These are phyloP conservation scores for Trichosporon sp. DNA, from an alignment of 1,284 basidiomycete species.

Conservation along the genomic window DNA sequence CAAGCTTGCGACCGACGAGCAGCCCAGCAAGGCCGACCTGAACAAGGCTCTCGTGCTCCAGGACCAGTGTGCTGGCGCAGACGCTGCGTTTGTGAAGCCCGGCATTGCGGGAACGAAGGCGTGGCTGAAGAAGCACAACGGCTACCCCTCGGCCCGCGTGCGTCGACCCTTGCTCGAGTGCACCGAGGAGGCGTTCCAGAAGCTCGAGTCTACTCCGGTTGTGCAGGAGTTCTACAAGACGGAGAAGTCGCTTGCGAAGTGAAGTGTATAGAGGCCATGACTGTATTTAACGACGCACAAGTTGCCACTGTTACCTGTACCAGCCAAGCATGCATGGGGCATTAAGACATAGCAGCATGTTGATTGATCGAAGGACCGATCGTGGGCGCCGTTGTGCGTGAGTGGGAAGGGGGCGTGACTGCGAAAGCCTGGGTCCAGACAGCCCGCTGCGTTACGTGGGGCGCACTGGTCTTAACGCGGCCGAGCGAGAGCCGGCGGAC, in stretches of 20 bases:
- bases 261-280: not conserved
- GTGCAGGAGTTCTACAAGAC: conserved; percentile 62
- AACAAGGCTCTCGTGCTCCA: conserved; percentile 69
- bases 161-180: conserved; percentile 70
- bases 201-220: conserved; percentile 65
- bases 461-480: too few species aligned
- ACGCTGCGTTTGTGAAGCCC: conserved; percentile 70
- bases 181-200: conserved; percentile 55
- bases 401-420: not conserved
- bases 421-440: not conserved
- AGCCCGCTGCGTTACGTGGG: not conserved
- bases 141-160: conserved; percentile 62
- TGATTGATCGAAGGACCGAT: not conserved
- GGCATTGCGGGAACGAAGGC: conserved; percentile 79
- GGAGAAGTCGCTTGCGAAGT: conserved; percentile 58
- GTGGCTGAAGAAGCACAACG: conserved; percentile 63
- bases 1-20: conserved; percentile 53
- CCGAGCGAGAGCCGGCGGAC: not conserved
- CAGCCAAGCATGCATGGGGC: not conserved
- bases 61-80: conserved; percentile 70
- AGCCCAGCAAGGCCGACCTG: conserved; percentile 56
- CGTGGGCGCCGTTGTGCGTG: not conserved
- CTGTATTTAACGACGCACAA: not conserved
- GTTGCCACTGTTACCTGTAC: not conserved
- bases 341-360: not conserved